These are phyloP conservation scores for Filobasidium wieringae DNA, from an alignment of 768 basidiomycete species.

Conservation along the genomic window DNA sequence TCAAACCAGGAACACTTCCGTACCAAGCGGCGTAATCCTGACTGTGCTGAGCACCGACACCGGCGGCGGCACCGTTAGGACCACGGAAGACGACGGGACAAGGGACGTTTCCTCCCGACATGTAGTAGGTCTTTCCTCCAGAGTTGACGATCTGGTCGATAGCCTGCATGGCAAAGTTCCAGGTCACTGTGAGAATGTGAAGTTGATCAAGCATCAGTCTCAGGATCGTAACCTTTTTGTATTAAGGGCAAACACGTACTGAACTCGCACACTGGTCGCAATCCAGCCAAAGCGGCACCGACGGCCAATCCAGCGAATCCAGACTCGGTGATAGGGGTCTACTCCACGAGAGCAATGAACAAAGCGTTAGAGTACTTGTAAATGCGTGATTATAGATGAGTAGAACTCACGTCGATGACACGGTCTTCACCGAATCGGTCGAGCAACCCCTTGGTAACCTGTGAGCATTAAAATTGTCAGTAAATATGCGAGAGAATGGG, in stretches of 20 bases:
- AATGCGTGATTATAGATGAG: background rate
- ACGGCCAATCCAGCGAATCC: slow-evolving; percentile 95
- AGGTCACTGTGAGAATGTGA: slow-evolving; percentile 75
- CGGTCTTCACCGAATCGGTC: slow-evolving; percentile 99
- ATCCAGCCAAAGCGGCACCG: slow-evolving; percentile 84
- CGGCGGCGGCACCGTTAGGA: slow-evolving; percentile 93
- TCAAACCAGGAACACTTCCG: slow-evolving; percentile 70
- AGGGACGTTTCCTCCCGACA: slow-evolving; percentile 97
- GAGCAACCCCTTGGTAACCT: slow-evolving; percentile 96
- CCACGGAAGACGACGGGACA: slow-evolving; percentile 99
- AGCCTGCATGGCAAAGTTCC: slow-evolving; percentile 97
- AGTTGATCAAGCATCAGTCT: too few species aligned
- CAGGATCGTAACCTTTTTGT: too few species aligned
- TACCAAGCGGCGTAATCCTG: slow-evolving; percentile 94
- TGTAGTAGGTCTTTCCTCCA: slow-evolving; percentile 99
- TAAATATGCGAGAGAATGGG: too few species aligned
- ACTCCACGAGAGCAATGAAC: background rate
- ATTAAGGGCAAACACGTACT: too few species aligned
- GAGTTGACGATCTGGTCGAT: slow-evolving; percentile 99
- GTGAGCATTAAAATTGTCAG: background rate
- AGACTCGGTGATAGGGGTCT: slow-evolving; percentile 63
- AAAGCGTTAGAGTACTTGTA: background rate
- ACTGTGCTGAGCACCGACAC: slow-evolving; percentile 93
- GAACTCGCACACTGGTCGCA: slow-evolving; percentile 96
- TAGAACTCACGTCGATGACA: slow-evolving; percentile 60